phyloP scores from a whole-genome alignment of 1,284 basidiomycete species.

The Calocybe gambosa region DNA sequence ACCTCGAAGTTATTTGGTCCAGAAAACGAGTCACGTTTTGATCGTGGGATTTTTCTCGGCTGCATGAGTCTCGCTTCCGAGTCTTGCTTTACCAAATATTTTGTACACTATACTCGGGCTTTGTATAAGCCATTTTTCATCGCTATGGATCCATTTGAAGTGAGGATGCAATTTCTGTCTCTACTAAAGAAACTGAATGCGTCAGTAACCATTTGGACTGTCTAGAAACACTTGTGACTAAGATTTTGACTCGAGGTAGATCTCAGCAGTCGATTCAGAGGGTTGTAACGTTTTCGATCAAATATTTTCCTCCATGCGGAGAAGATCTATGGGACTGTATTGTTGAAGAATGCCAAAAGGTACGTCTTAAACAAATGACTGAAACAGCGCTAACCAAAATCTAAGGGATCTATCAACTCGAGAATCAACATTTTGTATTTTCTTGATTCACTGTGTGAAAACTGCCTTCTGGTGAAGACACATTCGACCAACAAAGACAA shows the following conservation, averaged over 20 bases:
- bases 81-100: neutral
- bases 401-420: conserved; percentile 79
- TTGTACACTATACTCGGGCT: neutral
- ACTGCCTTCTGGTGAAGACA: conserved; percentile 61
- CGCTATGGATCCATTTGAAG: conserved; percentile 87
- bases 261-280: conserved; percentile 89
- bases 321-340: conserved; percentile 96
- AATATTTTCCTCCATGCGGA: conserved; percentile 75
- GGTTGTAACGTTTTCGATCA: conserved; percentile 81
- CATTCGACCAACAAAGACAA: conserved; percentile 35
- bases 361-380: conserved; percentile 28
- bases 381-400: neutral
- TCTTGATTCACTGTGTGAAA: conserved; percentile 83
- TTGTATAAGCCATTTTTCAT: neutral
- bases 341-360: conserved; percentile 85
- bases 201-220: conserved; percentile 41
- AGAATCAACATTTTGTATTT: conserved; percentile 92
- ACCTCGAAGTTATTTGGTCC: neutral
- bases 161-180: conserved; percentile 78
- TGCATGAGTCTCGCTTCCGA: conserved; percentile 2
- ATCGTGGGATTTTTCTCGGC: conserved; percentile 15
- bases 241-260: conserved; percentile 36
- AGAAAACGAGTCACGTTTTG: neutral
- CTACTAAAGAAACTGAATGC: conserved; percentile 73
- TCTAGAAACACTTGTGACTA: conserved; percentile 8